These are phyloP conservation scores for Erythrobasidium yunnanense DNA, from an alignment of 768 basidiomycete genomes.

Conservation along the genomic window DNA sequence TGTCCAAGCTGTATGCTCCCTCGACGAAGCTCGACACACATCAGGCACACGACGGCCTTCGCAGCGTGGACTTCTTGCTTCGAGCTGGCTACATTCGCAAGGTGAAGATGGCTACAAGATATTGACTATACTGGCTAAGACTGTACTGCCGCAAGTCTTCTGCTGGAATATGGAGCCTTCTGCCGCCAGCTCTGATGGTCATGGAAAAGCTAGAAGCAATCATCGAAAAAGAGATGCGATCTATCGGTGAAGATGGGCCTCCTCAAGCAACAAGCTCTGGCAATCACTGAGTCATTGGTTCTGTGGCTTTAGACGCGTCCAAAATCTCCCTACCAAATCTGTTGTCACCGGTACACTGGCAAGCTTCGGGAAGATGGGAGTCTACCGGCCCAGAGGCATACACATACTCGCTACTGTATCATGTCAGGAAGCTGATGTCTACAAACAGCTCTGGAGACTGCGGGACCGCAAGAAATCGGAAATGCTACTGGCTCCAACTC, in stretches of 20 bases:
- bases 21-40: slow-evolving; percentile 10
- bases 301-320: slow-evolving; percentile 11
- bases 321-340: slow-evolving; percentile 27
- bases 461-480: slow-evolving; percentile 23
- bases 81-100: slow-evolving; percentile 13
- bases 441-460: slow-evolving; percentile 17
- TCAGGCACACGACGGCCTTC: neutral
- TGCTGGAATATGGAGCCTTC: slow-evolving; percentile 27
- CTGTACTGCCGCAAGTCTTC: slow-evolving; percentile 23
- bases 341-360: slow-evolving; percentile 15
- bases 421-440: neutral
- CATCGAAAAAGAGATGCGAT: slow-evolving; percentile 28
- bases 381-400: slow-evolving; percentile 26
- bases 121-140: neutral
- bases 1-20: slow-evolving; percentile 16
- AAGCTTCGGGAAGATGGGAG: slow-evolving; percentile 26
- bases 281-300: neutral
- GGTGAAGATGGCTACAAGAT: neutral
- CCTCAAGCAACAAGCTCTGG: neutral
- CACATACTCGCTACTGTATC: neutral
- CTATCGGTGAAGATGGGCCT: slow-evolving; percentile 10
- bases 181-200: slow-evolving; percentile 24
- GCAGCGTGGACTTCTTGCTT: slow-evolving; percentile 10
- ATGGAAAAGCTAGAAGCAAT: slow-evolving; percentile 20
- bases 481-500: slow-evolving; percentile 27